Conservation (phyloP, 768 basidiomycete genomes). For the Xerocomus spinulosus region DNA sequence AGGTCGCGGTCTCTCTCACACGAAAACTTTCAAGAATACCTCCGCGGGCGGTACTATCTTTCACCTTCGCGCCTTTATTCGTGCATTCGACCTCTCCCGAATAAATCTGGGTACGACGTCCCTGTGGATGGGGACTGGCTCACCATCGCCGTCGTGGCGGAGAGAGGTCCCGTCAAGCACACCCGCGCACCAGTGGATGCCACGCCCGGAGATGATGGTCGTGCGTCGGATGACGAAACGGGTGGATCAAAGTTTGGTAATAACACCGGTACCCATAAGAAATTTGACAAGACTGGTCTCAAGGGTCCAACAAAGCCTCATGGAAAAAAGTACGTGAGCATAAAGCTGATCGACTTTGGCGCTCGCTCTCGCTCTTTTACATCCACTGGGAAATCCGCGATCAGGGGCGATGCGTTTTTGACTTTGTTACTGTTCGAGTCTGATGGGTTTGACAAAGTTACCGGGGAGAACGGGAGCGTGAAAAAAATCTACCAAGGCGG, state of each 20-base stretch:
- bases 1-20: slow-evolving; percentile 75
- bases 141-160: slow-evolving; percentile 92
- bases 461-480: slow-evolving; percentile 45
- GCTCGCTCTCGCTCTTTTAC: slow-evolving; percentile 53
- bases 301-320: slow-evolving; percentile 34
- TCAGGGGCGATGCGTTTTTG: slow-evolving; percentile 80
- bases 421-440: slow-evolving; percentile 86
- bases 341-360: slow-evolving; percentile 82
- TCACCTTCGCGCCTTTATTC: slow-evolving; percentile 90
- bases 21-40: slow-evolving; percentile 72
- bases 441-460: slow-evolving; percentile 60
- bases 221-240: slow-evolving; percentile 31
- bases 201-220: slow-evolving; percentile 42
- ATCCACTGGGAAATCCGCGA: slow-evolving; percentile 50
- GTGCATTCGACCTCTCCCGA: slow-evolving; percentile 66
- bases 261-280: slow-evolving; percentile 6
- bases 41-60: slow-evolving; percentile 80
- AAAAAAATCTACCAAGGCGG: slow-evolving; percentile 80
- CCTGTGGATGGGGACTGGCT: slow-evolving; percentile 93
- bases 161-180: slow-evolving; percentile 74
- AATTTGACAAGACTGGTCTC: slow-evolving; percentile 10
- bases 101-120: slow-evolving; percentile 84
- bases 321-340: slow-evolving; percentile 80
- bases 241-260: slow-evolving; percentile 5
- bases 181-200: slow-evolving; percentile 60